Evolutionary conservation across 257 asterid species (phyloP).

Genomic region (Solanum tacnaense): DNA sequence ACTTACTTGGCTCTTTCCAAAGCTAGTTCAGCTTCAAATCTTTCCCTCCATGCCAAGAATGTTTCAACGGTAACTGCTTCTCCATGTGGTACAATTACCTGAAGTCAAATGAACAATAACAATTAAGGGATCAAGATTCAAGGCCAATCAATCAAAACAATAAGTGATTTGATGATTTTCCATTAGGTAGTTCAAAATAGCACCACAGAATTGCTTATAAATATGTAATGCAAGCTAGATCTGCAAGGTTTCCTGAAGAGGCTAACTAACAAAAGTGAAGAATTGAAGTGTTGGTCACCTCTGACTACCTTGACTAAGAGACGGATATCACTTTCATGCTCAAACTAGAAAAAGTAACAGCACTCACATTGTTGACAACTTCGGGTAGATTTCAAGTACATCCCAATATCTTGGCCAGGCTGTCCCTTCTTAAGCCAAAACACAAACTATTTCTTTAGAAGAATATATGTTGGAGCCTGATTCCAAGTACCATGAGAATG

Average conservation of each 20-base stretch:
- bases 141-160: background rate
- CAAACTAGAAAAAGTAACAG: background rate
- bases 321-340: background rate
- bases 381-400: background rate
- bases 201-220: background rate
- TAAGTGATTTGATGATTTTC: background rate
- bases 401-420: background rate
- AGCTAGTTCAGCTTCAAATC: slow-evolving; percentile 97
- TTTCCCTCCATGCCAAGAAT: slow-evolving; percentile 97
- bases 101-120: slow-evolving; percentile 16
- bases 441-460: background rate
- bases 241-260: background rate
- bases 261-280: background rate
- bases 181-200: background rate
- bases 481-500: background rate
- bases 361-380: background rate
- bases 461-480: background rate
- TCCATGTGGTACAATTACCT: slow-evolving; percentile 93
- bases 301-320: background rate
- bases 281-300: background rate
- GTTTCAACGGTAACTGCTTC: slow-evolving; percentile 92
- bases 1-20: slow-evolving; percentile 97
- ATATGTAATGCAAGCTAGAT: background rate
- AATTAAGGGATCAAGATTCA: background rate
- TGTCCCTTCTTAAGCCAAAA: background rate